Evolutionary conservation across 345 rosid species (phyloP).

Genomic region (Ceriops decandra): DNA sequence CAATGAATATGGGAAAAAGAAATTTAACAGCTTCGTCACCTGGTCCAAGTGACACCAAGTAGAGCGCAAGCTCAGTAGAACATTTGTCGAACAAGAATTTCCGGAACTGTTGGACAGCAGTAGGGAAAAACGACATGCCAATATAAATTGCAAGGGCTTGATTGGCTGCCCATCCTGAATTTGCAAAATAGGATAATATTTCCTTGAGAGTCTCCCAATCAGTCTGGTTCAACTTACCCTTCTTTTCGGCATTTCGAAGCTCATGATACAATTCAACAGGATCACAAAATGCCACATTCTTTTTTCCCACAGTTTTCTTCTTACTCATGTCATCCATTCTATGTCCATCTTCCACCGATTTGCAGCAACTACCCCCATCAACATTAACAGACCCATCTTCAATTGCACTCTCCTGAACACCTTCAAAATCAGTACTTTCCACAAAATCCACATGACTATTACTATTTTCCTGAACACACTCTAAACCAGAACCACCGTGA

Average conservation of each 20-base stretch:
- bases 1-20: slow-evolving; percentile 79
- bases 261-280: slow-evolving; percentile 58
- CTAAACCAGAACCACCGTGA: slow-evolving; percentile 1
- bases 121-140: slow-evolving; percentile 79
- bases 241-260: slow-evolving; percentile 39
- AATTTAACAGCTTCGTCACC: slow-evolving; percentile 63
- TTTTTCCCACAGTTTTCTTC: slow-evolving; percentile 7
- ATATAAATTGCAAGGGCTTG: slow-evolving; percentile 87
- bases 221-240: slow-evolving; percentile 30
- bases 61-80: slow-evolving; percentile 38
- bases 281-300: slow-evolving; percentile 31
- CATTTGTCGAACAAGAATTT: slow-evolving; percentile 51
- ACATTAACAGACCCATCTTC: slow-evolving; percentile 8
- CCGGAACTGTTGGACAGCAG: slow-evolving; percentile 53
- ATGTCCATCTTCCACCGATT: slow-evolving; percentile 10
- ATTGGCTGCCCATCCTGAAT: slow-evolving; percentile 78
- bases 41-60: slow-evolving; percentile 61
- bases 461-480: not conserved
- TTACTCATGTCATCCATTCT: slow-evolving; percentile 14
- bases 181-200: slow-evolving; percentile 46
- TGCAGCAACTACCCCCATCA: slow-evolving; percentile 12
- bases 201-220: slow-evolving; percentile 46
- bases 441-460: slow-evolving; percentile 16
- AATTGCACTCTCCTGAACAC: slow-evolving; percentile 9
- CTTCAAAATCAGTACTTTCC: slow-evolving; percentile 20